phyloP scores from a whole-genome alignment of 1,284 basidiomycete genomes.

The Puccinia coronata region DNA sequence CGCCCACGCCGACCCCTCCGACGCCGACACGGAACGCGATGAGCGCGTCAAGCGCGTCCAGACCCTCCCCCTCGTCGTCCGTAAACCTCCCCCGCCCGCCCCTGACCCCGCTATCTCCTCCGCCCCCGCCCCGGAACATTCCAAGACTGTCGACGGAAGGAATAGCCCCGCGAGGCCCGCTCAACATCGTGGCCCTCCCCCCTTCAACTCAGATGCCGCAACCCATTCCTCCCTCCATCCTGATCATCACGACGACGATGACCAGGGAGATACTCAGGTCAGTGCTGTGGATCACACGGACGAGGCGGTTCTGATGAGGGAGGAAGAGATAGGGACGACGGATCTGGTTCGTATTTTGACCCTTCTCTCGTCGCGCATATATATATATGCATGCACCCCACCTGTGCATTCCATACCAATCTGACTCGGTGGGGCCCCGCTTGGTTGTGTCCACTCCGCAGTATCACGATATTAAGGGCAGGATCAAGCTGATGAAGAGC shows the following conservation, averaged over 20 bases:
- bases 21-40: background rate
- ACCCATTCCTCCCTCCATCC: background rate
- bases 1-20: background rate
- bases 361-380: background rate
- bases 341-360: conserved; percentile 7
- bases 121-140: too few species aligned
- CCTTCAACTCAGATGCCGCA: background rate
- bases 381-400: too few species aligned
- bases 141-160: background rate
- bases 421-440: too few species aligned
- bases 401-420: too few species aligned
- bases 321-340: conserved; percentile 20
- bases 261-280: background rate
- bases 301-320: background rate
- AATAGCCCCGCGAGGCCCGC: background rate
- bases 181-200: background rate
- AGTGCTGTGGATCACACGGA: background rate
- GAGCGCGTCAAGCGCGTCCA: conserved; percentile 10
- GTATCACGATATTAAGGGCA: conserved; percentile 25
- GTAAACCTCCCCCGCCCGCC: background rate
- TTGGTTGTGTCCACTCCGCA: too few species aligned
- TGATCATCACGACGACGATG: background rate
- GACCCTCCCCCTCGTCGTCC: conserved; percentile 11
- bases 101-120: too few species aligned
- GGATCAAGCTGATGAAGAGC: conserved; percentile 30